phyloP scores from a whole-genome alignment of 495 filamentous ascomycete genomes.

The Thozetella sp. region DNA sequence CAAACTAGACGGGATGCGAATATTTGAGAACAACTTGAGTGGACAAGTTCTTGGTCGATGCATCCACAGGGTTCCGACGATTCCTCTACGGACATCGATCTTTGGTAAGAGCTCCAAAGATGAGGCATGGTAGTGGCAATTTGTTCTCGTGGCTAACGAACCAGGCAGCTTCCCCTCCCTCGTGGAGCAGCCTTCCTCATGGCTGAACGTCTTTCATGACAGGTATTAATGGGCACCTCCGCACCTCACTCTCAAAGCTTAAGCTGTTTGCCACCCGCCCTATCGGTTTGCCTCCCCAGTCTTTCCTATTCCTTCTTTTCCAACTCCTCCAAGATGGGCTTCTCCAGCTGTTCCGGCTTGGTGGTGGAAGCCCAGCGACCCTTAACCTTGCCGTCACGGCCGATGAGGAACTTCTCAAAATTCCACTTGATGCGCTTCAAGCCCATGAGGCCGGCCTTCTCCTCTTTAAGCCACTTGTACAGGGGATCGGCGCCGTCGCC shows the following conservation, averaged over 20 bases:
- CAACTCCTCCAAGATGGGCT: conserved; percentile 73
- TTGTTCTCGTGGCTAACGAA: no score
- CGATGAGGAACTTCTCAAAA: conserved; percentile 95
- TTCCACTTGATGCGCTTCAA: conserved; percentile 94
- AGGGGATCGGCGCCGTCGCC: conserved; percentile 79
- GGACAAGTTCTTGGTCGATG: no score
- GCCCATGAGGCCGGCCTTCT: conserved; percentile 82
- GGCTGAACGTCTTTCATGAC: background rate
- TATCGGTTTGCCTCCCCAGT: background rate
- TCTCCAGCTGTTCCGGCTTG: conserved; percentile 81
- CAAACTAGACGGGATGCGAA: no score
- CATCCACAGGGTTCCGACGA: no score
- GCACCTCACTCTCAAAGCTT: background rate
- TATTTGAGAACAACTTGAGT: no score
- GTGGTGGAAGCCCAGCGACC: conserved; percentile 80
- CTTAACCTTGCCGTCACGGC: conserved; percentile 82
- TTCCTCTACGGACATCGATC: no score
- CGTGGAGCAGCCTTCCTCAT: no score
- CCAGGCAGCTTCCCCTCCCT: no score
- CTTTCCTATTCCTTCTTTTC: conserved; percentile 13
- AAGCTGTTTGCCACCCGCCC: background rate
- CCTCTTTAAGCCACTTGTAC: conserved; percentile 85
- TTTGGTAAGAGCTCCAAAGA: no score
- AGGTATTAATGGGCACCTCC: background rate
- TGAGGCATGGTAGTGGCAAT: no score